Percentiles rank a stretch among this genome's conserved stretches.
These are phyloP conservation scores for Kentomonas sorsogonicus DNA, from an alignment of 208 protist genomes.

Conservation along the genomic window DNA sequence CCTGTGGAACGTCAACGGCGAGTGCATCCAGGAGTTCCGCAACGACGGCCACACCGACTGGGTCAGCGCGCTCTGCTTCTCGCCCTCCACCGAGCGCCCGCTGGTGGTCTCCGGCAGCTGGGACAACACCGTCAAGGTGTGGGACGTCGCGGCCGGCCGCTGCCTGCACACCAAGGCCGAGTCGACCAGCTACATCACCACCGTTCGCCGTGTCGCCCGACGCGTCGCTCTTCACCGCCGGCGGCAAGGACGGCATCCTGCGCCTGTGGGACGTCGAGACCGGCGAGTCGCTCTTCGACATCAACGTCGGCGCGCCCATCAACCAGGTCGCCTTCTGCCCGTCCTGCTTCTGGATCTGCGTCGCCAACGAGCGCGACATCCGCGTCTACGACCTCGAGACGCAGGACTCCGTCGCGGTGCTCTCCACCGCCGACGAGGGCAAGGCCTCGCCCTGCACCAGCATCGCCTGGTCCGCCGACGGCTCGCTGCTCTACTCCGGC, in stretches of 20 bases:
- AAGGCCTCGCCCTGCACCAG: conserved; percentile 91
- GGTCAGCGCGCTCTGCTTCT: conserved; percentile 99
- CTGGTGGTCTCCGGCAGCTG: conserved; percentile 97
- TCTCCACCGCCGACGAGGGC: conserved; percentile 69
- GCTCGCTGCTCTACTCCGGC: conserved; percentile 96
- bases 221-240: conserved; percentile 98
- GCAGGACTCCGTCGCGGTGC: conserved; percentile 94
- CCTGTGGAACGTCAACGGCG: conserved; percentile 98
- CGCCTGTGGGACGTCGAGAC: conserved; percentile 98
- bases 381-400: conserved; percentile 97
- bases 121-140: conserved; percentile 98
- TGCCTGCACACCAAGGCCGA: conserved; percentile 92
- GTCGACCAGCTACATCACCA: conserved; percentile 98
- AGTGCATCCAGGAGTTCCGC: conserved; percentile 97
- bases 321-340: conserved; percentile 97
- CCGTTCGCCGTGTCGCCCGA: conserved; percentile 99
- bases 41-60: conserved; percentile 96
- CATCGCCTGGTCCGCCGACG: conserved; percentile 97
- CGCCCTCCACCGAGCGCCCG: conserved; percentile 85
- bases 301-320: conserved; percentile 89
- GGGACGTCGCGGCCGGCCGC: conserved; percentile 94
- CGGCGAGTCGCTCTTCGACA: conserved; percentile 95
- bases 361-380: conserved; percentile 92
- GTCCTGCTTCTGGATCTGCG: conserved; percentile 99
- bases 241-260: conserved; percentile 97